These are phyloP conservation scores for Pseudogymnoascus sp. DNA, from an alignment of 2,329 filamentous ascomycete species.

Conservation along the genomic window DNA sequence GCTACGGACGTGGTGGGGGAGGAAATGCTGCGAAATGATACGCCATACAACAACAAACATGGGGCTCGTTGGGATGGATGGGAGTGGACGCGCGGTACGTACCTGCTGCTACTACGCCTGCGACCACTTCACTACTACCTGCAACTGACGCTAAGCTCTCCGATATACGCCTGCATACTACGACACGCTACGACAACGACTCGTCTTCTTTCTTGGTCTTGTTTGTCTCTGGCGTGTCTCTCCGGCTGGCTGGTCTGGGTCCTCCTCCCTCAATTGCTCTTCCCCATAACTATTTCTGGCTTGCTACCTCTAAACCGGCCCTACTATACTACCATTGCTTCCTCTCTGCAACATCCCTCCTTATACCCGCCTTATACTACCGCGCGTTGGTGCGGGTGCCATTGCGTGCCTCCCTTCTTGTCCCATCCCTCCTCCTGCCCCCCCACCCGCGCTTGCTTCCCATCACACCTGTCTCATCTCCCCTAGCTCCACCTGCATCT, in stretches of 20 bases:
- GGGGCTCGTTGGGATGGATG: no score
- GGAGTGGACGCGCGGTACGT: background rate
- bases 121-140: background rate
- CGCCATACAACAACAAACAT: no score
- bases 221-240: background rate
- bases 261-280: background rate
- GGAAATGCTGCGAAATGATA: background rate
- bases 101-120: background rate
- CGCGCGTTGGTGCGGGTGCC: background rate
- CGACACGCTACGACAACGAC: background rate
- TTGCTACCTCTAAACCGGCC: background rate
- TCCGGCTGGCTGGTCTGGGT: background rate
- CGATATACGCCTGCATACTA: no score
- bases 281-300: background rate
- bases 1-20: background rate
- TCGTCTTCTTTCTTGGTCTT: background rate
- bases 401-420: background rate
- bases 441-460: background rate
- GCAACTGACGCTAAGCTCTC: no score
- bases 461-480: background rate
- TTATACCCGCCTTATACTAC: background rate
- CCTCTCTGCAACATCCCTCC: background rate
- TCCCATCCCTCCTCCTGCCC: background rate
- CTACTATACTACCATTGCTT: background rate
- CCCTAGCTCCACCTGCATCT: background rate